Percentiles rank a stretch among this genome's conserved stretches.
Conservation (phyloP, 2,329 filamentous ascomycete species). For the Escovopsis weberi region DNA sequence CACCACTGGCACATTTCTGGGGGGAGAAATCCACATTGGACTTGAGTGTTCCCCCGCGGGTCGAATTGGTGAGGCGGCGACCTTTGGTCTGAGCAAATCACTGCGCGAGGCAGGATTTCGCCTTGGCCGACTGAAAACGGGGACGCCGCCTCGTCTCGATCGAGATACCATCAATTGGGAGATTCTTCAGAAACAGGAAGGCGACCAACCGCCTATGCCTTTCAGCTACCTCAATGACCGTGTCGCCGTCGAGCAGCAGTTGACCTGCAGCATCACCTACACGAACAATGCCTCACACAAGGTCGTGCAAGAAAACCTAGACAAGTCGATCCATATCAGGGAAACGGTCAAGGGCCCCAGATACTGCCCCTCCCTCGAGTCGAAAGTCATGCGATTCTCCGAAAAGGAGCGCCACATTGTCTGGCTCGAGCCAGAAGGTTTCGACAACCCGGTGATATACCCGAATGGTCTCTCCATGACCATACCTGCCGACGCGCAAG, state of each 20-base stretch:
- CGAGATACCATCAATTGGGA: constrained; percentile 69
- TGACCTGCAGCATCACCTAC: constrained; percentile 75
- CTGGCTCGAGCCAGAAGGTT: constrained; percentile 95
- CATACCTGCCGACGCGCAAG: constrained; percentile 75
- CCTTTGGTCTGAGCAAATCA: constrained; percentile 83
- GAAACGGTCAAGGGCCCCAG: constrained; percentile 88
- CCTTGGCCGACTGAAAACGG: constrained; percentile 84
- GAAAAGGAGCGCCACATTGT: constrained; percentile 74
- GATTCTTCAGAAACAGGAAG: constrained; percentile 55
- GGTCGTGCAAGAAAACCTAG: constrained; percentile 76
- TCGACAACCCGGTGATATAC: constrained; percentile 79
- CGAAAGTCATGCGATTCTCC: constrained; percentile 79
- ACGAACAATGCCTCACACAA: constrained; percentile 75
- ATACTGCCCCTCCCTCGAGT: constrained; percentile 91
- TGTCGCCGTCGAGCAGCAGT: constrained; percentile 67
- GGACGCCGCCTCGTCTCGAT: constrained; percentile 80
- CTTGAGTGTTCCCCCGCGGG: constrained; percentile 74
- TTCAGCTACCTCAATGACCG: constrained; percentile 80
- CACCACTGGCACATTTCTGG: constrained; percentile 89
- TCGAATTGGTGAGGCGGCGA: constrained; percentile 85
- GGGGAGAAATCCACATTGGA: constrained; percentile 93
- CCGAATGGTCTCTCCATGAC: constrained; percentile 98
- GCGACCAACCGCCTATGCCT: constrained; percentile 73
- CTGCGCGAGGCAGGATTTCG: constrained; percentile 77
- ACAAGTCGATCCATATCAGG: constrained; percentile 90